These are phyloP conservation scores for Malus hybrid DNA, from an alignment of 331 rosid genomes.

Conservation along the genomic window DNA sequence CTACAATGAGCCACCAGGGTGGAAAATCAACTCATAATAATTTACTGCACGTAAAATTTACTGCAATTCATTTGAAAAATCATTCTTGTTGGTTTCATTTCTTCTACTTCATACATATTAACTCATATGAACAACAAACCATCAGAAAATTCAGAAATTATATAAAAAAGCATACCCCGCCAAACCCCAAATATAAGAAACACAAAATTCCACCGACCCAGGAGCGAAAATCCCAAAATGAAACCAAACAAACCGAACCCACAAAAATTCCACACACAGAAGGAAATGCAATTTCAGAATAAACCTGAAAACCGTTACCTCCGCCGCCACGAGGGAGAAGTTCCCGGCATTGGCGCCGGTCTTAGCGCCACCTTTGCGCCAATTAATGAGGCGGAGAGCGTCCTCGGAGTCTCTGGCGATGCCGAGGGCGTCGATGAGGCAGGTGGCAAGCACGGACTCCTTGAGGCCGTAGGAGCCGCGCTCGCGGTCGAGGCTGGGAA, in stretches of 20 bases:
- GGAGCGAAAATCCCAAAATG: background rate
- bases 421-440: conserved; percentile 79
- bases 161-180: background rate
- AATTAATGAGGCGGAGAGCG: conserved; percentile 74
- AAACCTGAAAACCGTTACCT: conserved; percentile 28
- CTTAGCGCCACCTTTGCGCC: conserved; percentile 80
- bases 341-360: conserved; percentile 69
- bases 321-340: conserved; percentile 69
- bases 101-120: background rate
- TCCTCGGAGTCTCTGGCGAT: conserved; percentile 78
- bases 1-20: too few species aligned
- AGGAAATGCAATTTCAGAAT: background rate
- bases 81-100: background rate
- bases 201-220: background rate
- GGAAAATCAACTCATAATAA: background rate
- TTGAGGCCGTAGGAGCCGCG: conserved; percentile 80
- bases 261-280: background rate
- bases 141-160: background rate
- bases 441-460: conserved; percentile 82
- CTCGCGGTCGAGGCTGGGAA: conserved; percentile 81
- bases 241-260: background rate
- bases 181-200: background rate
- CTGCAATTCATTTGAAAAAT: background rate
- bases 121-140: background rate
- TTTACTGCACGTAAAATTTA: background rate